Evolutionary conservation across 129 eudicot species (phyloP).

Genomic region (Artemisia argyi): DNA sequence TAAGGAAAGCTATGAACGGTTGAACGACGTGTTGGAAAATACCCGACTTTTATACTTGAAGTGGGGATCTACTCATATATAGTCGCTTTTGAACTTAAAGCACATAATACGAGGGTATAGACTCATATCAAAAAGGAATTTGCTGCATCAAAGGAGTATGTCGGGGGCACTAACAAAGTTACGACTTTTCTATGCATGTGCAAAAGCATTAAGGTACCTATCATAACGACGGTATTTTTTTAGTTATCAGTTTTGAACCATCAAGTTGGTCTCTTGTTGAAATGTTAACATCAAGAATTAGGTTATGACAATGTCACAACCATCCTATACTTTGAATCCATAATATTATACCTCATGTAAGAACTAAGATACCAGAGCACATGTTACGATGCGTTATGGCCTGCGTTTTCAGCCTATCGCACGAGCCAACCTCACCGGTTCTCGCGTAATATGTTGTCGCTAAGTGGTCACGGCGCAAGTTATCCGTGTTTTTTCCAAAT

Average conservation of each 20-base stretch:
- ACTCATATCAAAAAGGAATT: neutral
- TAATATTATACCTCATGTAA: neutral
- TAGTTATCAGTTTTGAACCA: neutral
- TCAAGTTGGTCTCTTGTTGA: neutral
- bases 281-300: slow-evolving; percentile 2
- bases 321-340: neutral
- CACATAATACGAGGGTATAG: neutral
- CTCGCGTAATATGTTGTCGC: no score
- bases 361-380: neutral
- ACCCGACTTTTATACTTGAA: neutral
- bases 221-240: neutral
- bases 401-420: no score
- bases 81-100: slow-evolving; percentile 6
- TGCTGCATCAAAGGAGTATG: slow-evolving; percentile 24
- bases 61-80: slow-evolving; percentile 18
- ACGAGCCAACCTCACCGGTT: no score
- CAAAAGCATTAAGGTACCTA: slow-evolving; percentile 8
- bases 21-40: slow-evolving; percentile 7
- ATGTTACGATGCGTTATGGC: no score
- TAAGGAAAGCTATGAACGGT: slow-evolving; percentile 11
- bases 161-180: slow-evolving; percentile 4
- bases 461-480: no score
- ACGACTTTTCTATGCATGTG: slow-evolving; percentile 11
- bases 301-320: neutral
- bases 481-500: no score